A percentile compares a stretch with the other conserved stretches of the same genome.
Conservation (phyloP, 192 early-diverging fungal genomes). For the Jimgerdemannia flammicorona region DNA sequence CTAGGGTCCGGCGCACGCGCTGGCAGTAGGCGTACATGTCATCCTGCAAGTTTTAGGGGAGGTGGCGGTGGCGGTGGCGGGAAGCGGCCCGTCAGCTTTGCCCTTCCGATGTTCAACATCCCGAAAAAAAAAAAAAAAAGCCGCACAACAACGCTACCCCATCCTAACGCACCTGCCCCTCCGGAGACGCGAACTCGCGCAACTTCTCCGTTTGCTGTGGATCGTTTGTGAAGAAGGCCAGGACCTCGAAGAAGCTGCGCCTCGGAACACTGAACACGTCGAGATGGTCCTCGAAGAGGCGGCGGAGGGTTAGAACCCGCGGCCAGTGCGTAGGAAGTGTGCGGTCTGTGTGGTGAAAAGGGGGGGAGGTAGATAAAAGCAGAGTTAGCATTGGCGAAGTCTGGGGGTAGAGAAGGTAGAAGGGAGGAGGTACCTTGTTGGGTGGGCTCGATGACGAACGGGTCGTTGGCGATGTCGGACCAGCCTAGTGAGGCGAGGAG, state of each 20-base stretch:
- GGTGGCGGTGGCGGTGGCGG: slow-evolving; percentile 6
- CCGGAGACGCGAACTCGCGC: slow-evolving; percentile 69
- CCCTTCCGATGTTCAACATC: no score
- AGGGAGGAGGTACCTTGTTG: slow-evolving; percentile 29
- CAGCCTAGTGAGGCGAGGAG: slow-evolving; percentile 72
- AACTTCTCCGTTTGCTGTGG: slow-evolving; percentile 74
- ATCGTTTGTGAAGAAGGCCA: slow-evolving; percentile 72
- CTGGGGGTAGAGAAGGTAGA: background rate
- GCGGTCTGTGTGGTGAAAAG: slow-evolving; percentile 29
- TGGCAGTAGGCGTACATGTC: slow-evolving; percentile 89
- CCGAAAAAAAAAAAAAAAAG: no score
- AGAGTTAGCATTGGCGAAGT: no score
- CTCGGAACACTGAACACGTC: slow-evolving; percentile 85
- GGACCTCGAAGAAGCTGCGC: slow-evolving; percentile 88
- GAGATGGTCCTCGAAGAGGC: slow-evolving; percentile 70
- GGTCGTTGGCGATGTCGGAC: slow-evolving; percentile 58
- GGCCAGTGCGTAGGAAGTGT: slow-evolving; percentile 48
- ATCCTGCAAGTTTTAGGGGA: slow-evolving; percentile 53
- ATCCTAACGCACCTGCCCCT: slow-evolving; percentile 71
- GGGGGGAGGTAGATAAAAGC: no score
- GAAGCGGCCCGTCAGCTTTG: no score
- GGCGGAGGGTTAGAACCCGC: slow-evolving; percentile 61
- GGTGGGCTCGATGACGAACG: slow-evolving; percentile 47
- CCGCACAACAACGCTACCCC: background rate
- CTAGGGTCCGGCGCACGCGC: slow-evolving; percentile 71